Evolutionary conservation across 2,329 filamentous ascomycete genomes (phyloP).

Genomic region (Fusarium sp.): DNA sequence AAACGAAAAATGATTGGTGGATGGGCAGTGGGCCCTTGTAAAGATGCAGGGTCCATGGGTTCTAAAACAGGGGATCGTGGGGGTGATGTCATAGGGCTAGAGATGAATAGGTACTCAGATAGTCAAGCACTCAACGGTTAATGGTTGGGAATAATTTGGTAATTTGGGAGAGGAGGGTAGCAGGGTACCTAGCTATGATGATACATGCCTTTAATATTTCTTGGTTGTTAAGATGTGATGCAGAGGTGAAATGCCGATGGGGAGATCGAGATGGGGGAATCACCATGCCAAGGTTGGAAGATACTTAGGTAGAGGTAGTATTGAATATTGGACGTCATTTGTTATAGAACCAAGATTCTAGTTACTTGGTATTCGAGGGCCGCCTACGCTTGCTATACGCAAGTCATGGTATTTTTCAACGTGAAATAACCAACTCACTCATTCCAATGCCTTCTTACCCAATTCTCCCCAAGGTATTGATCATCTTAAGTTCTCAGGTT

Average conservation of each 20-base stretch:
- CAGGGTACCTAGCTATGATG: not conserved
- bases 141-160: not conserved
- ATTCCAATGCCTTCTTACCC: not conserved
- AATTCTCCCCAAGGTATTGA: not conserved
- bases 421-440: not conserved
- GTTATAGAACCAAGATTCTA: not conserved
- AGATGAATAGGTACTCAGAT: not conserved
- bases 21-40: not conserved
- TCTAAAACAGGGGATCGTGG: constrained; percentile 18
- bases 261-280: not conserved
- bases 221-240: not conserved
- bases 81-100: constrained; percentile 42
- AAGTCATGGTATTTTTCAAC: not conserved
- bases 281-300: not conserved
- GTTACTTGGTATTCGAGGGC: not conserved
- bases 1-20: constrained; percentile 28
- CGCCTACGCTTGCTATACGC: too few species aligned
- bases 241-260: not conserved
- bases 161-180: not conserved
- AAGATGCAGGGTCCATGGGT: constrained; percentile 39
- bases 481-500: constrained; percentile 51
- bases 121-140: not conserved
- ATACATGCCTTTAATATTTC: not conserved
- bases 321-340: not conserved
- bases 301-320: too few species aligned